Evolutionary conservation across 2,329 filamentous ascomycete genomes (phyloP), one percentile per base, ranked within the genome.

Genomic region (Colletotrichum sp.): DNA sequence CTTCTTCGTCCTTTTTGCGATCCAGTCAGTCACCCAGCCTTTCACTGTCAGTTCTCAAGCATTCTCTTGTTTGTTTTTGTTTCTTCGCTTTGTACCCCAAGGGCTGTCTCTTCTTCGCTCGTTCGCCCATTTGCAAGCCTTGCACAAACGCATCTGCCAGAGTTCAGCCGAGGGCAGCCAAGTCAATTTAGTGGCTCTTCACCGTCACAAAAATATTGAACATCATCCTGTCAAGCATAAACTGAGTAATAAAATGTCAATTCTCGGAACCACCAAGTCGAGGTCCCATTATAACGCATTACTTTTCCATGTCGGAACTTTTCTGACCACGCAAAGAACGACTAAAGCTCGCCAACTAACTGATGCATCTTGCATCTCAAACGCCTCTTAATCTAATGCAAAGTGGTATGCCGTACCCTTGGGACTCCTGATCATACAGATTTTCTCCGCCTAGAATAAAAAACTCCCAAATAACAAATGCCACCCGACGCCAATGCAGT

Each of bases 331-430:
- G 59, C 55, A n/a, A 8, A 63, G 55, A 74, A 71, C 32, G 28
- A 64, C 26, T 44, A 36, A 49, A 36, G 34, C 59, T 49, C 36
- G 26, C 59, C 30, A 68, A 26, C 63, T 57, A 28, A 73, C 24
- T 55, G 13, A 44, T 62, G 57, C 70, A 55, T 62, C n/a, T 60
- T 21, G 44, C 73, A 68, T 57, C 57, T 69, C 52, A 69, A 73
- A 76, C 74, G 74, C 74, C 74, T 32, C 60, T 57, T 32, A 24
- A 69, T 76, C 71, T 76, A 76, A 76, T 74, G 70, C 70, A 69
- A 64, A 76, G 65, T 74, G 59, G 70, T 76, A 76, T 76, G 70
- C 74, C 70, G 18, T 69, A 52, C 21, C 64, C 21, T 30, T 21
- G 30, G 7, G 60, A 68, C 44, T 55, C 70, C 39, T 66, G 59